Base-by-base conservation (phyloP, 2,329 filamentous ascomycete genomes). In the Pseudogymnoascus sp. region DNA sequence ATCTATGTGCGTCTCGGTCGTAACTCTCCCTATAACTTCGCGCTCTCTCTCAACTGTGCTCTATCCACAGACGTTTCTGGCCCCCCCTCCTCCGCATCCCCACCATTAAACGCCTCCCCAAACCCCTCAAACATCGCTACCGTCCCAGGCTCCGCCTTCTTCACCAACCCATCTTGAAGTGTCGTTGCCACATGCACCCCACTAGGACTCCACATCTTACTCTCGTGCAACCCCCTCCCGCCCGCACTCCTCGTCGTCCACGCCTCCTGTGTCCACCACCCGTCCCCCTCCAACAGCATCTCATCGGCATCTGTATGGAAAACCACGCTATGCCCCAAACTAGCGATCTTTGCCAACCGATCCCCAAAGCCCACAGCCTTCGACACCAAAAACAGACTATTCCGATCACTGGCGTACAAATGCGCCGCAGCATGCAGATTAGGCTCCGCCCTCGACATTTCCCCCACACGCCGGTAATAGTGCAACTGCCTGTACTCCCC, bases 401-500 rank as follows among this genome's bases (percentile, higher is more conserved):
- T 84, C 23, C 79, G 77, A 66, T 84, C 83, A 35, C 79, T 81
- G 0, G 82, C 79, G 67, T 83, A 85, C 45, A 84, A 73, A 69
- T 85, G 83, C 2, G 81, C 82, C 66, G 80, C 82, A 0, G 81
- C 78, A 65, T 84, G 82, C 16, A 85, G 70, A 65, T 85, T 85
- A 33, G 80, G 76, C 59, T 70, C 74, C 64, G 69, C 73, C n/a
- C 28, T 85, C 33, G 80, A 76, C 63, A 60, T 60, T 35, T 68
- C 76, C 12, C 60, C 72, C 60, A 62, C 62, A 25, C 22, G n/a
- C 3, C 45, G 30, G 33, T 67, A 64, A 9, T 62, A 19, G 2
- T 36, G 36, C 55, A 63, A 64, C 36, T 65, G 60, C 16, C 64
- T 61, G 25, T 66, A 64, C 23, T 59, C 67, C 28, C 69, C 35